Conservation (phyloP, 352 stramenopile species). For the Plasmopara viticola region DNA sequence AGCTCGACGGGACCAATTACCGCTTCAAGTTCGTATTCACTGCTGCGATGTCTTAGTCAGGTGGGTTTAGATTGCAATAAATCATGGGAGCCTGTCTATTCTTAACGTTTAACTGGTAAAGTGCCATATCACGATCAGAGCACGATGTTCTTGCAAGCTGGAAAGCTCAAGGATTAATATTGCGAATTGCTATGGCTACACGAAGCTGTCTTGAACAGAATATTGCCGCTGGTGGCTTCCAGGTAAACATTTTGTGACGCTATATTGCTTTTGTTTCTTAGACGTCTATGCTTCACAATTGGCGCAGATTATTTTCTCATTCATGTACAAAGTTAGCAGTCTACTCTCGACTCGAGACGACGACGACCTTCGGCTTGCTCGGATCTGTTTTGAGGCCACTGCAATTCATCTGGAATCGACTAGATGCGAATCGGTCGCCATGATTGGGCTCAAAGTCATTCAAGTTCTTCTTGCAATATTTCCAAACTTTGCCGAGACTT, state of each 20-base stretch:
- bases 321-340: conserved; percentile 33
- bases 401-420: conserved; percentile 18
- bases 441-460: conserved; percentile 55
- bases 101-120: conserved; percentile 2
- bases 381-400: conserved; percentile 20
- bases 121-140: conserved; percentile 24
- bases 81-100: neutral
- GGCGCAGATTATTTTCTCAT: conserved; percentile 39
- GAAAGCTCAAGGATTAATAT: conserved; percentile 22
- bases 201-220: conserved; percentile 15
- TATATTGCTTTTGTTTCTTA: neutral
- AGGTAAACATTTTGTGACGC: conserved; percentile 16
- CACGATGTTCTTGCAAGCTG: conserved; percentile 15
- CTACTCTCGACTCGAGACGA: conserved; percentile 20
- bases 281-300: conserved; percentile 2
- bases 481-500: conserved; percentile 26
- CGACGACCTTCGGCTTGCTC: conserved; percentile 16
- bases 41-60: conserved; percentile 61
- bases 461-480: conserved; percentile 50
- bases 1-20: conserved; percentile 9
- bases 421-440: conserved; percentile 27
- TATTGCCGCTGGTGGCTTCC: conserved; percentile 23
- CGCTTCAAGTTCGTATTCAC: conserved; percentile 50
- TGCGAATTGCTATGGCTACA: conserved; percentile 14
- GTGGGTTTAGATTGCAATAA: conserved; percentile 19